Evolutionary conservation across 2,329 filamentous ascomycete genomes (phyloP).

Genomic region (Dothideomycetes sp.): DNA sequence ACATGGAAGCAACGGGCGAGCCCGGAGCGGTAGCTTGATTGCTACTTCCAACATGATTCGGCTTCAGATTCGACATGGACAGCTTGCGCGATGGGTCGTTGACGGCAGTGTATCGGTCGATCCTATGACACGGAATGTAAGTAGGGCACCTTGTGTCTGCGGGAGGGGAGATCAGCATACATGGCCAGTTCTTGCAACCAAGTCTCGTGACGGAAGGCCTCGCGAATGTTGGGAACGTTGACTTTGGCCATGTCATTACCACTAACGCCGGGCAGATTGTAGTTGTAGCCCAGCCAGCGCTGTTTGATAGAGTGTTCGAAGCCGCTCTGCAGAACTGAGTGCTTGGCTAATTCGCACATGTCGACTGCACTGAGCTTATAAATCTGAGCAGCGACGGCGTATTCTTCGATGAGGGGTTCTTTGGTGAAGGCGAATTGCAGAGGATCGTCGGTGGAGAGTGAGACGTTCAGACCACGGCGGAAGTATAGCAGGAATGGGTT

Average conservation of each 20-base stretch:
- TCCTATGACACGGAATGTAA: conserved; percentile 16
- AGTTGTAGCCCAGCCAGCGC: conserved; percentile 79
- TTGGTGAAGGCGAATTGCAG: conserved; percentile 98
- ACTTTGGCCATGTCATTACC: conserved; percentile 94
- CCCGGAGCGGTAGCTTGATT: conserved; percentile 20
- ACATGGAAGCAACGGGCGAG: conserved; percentile 27
- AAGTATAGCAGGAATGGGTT: conserved; percentile 97
- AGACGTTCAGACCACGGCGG: conserved; percentile 87
- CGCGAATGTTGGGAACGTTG: conserved; percentile 87
- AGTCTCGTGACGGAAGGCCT: conserved; percentile 83
- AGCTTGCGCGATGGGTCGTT: conserved; percentile 25
- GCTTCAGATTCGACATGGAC: conserved; percentile 27
- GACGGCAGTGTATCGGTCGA: conserved; percentile 34
- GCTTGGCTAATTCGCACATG: conserved; percentile 97
- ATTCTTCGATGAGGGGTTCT: conserved; percentile 95
- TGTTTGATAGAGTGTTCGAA: conserved; percentile 86
- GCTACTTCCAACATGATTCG: conserved; percentile 18
- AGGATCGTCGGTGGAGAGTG: conserved; percentile 90
- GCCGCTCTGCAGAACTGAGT: conserved; percentile 88
- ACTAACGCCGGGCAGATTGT: conserved; percentile 63
- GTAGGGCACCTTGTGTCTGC: neutral
- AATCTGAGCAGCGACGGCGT: conserved; percentile 94
- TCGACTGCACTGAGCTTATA: conserved; percentile 96
- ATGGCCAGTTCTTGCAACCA: conserved; percentile 73
- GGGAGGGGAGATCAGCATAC: conserved; percentile 43